Conservation (phyloP, 345 rosid species). For the Psidium friedrichsthalianum region DNA sequence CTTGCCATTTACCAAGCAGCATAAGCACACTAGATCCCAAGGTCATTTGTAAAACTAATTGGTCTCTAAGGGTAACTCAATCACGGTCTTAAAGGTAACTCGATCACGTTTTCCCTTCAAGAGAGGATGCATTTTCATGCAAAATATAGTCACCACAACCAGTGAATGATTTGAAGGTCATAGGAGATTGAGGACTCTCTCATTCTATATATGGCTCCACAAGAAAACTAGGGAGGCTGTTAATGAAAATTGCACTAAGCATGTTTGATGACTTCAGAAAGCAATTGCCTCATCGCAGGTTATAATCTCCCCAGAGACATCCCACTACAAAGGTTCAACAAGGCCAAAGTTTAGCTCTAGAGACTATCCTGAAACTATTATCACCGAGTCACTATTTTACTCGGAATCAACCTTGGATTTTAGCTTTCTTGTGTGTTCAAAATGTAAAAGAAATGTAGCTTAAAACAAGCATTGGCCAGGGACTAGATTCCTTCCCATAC, state of each 20-base stretch:
- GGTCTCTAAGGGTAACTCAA: neutral
- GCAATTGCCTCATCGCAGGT: neutral
- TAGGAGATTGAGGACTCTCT: neutral
- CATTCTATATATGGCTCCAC: neutral
- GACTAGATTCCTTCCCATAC: conserved; percentile 11
- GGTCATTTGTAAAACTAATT: neutral
- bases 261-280: neutral
- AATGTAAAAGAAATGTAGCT: neutral
- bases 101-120: neutral
- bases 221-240: neutral
- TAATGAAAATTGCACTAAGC: neutral
- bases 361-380: neutral
- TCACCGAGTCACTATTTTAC: neutral
- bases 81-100: neutral
- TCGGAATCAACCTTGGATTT: neutral
- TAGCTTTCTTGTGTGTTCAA: neutral
- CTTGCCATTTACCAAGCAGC: neutral
- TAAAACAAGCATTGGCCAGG: neutral
- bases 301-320: neutral
- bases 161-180: neutral
- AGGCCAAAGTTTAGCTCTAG: neutral
- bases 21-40: neutral
- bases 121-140: neutral
- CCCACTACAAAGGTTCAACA: neutral
- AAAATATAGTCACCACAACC: neutral